Conservation (phyloP, 2,329 filamentous ascomycete genomes). For the Claviceps pusilla region DNA sequence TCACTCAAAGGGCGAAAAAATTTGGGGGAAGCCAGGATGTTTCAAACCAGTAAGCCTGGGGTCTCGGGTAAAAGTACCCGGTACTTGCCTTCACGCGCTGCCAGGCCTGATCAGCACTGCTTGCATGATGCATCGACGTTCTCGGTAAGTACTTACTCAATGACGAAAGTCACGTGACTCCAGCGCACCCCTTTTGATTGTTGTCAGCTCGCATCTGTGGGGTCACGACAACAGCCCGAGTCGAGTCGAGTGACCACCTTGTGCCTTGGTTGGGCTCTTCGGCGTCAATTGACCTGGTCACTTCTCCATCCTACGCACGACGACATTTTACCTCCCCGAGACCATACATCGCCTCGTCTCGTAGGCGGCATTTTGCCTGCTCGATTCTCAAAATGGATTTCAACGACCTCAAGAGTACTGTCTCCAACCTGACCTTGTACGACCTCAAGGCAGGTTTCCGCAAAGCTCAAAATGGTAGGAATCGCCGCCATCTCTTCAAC, state of each 20-base stretch:
- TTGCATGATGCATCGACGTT: no score
- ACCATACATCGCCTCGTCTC: not conserved
- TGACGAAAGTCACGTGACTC: constrained; percentile 1
- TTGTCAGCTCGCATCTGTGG: not conserved
- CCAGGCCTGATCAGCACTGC: no score
- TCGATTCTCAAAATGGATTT: constrained; percentile 55
- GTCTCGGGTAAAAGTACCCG: constrained; percentile 15
- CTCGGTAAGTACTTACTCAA: not conserved
- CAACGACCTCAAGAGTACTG: constrained; percentile 68
- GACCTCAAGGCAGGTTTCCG: constrained; percentile 89
- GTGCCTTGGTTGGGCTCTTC: not conserved
- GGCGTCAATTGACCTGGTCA: not conserved
- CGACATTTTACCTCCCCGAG: not conserved
- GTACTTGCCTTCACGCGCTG: not conserved
- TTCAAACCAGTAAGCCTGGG: constrained; percentile 17
- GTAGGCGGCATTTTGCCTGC: not conserved
- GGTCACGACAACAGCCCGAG: not conserved
- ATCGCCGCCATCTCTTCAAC: constrained; percentile 2
- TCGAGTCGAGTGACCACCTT: constrained; percentile 1
- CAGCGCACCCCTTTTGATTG: not conserved
- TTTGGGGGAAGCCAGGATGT: constrained; percentile 10
- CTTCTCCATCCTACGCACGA: not conserved
- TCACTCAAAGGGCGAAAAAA: constrained; percentile 12
- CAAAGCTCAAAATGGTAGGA: constrained; percentile 86
- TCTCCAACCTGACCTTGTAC: constrained; percentile 85